Base-by-base conservation (phyloP, 2,329 filamentous ascomycete genomes). In the Verticillium dahliae region DNA sequence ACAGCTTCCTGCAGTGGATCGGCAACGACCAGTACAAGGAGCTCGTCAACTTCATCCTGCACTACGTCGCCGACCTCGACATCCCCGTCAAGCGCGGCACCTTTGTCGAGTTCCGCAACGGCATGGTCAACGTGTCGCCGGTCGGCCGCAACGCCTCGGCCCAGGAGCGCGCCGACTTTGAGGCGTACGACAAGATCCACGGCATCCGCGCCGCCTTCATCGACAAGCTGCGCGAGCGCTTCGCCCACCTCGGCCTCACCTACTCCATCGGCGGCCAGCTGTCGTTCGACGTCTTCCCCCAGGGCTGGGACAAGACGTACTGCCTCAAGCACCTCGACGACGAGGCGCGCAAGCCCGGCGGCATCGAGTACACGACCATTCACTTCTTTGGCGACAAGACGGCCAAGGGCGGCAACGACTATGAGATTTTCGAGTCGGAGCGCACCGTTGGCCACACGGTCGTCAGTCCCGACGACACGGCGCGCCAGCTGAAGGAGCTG, bases 371-470 rank as follows among this genome's bases (percentile, higher is more conserved):
- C 82, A 91, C 86, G 68, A 94, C 85, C 55, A 90, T 98, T 69
- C 95, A 98, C 82, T 98, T 98, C 85, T 99, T 98, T 71, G 95
- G 95, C 67, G 95, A 99, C 83, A 99, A 98, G 88, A 91, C 91
- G 33, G 88, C 86, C 73, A 78, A 88, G 74, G 94, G 95, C 66
- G 95, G 95, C 65, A 99, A 98, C 75, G 95, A 99, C 78, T 94
- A 88, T 74, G 94, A 98, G 81, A 97, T 99, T 73, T 98, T 89
- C 76, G 81, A 79, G 67, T 94, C 98, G 74, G 72, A 83, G 60
- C 84, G 94, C 71, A 96, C 91, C 39, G 87, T 90, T 63, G 95
- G 95, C 1, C 95, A 99, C 78, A 81, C 88, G 33, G 95, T 98
- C 67, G 86, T 81, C 67, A 85, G 83, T 52, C 94, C 94, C 6